These are phyloP conservation scores for Aureobasidium zeae DNA, from an alignment of 2,329 filamentous ascomycete species.

Conservation along the genomic window DNA sequence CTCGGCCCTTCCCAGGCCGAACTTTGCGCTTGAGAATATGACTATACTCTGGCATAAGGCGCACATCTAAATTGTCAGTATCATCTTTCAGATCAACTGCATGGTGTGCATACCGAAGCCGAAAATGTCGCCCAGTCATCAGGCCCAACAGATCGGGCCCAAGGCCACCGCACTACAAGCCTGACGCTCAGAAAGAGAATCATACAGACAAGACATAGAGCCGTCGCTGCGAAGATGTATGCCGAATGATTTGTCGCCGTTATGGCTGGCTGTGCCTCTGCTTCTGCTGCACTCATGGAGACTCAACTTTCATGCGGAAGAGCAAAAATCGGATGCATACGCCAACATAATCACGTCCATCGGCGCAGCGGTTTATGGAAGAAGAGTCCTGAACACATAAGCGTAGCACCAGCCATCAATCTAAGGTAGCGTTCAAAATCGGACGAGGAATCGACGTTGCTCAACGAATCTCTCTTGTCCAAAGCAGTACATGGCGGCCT, in stretches of 20 bases:
- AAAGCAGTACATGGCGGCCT: slow-evolving; percentile 7
- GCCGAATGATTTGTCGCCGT: slow-evolving; percentile 7
- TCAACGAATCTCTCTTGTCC: neutral
- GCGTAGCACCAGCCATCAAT: slow-evolving; percentile 1
- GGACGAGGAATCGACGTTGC: no score
- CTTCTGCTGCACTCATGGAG: neutral
- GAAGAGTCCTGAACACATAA: neutral
- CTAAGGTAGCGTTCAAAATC: neutral
- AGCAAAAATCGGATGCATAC: slow-evolving; percentile 3
- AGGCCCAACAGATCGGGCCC: neutral
- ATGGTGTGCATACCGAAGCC: neutral
- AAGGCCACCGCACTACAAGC: slow-evolving; percentile 3
- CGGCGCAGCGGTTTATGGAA: neutral
- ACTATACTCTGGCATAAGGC: slow-evolving; percentile 4
- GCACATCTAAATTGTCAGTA: slow-evolving; percentile 2
- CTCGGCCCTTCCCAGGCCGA: slow-evolving; percentile 1
- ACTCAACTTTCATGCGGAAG: neutral
- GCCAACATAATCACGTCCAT: neutral
- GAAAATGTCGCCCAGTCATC: slow-evolving; percentile 5
- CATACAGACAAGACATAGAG: slow-evolving; percentile 5
- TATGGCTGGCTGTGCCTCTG: neutral
- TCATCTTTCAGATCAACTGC: neutral
- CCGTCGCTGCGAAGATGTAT: slow-evolving; percentile 1
- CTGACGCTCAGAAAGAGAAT: neutral
- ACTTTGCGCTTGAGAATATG: neutral